Evolutionary conservation across 805 yeast species (phyloP), one percentile per base, ranked within the genome.

Genomic region (Metschnikowia picachoensis): DNA sequence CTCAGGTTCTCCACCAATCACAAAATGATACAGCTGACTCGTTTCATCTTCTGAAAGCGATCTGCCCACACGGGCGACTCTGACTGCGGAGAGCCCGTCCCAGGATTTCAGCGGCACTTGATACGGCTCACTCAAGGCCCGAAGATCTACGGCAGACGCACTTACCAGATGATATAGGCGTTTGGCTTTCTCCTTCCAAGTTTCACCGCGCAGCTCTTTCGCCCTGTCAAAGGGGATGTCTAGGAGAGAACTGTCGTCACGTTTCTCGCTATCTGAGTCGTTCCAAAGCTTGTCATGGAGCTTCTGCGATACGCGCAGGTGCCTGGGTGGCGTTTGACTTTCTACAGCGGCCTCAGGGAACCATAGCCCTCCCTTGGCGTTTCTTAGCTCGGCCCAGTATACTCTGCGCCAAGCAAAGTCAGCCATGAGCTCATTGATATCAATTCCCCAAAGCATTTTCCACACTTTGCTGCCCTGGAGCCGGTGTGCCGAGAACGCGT

Each of bases 401-500:
- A 56, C 57, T n/a, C 68, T 60, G 49, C 84, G 61, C 87, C 89
- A 85, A 2, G 72, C 65, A 12, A 73, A 40, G 59, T 85, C 91
- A 44, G 76, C 73, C 11, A 77, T 61, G 29, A 74, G 62, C 57
- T 85, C 94, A 47, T 76, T 70, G 41, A 82, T 57, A 44, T 81
- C 85, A 5, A 85, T 73, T 41, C 84, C 82, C 91, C 91, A 85
- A 6, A 74, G 65, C 58, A 79, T 62, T 47, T 72, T 73, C 61
- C 72, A 69, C 17, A 66, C 67, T 25, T 70, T 68, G 34, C 30
- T 50, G 25, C 39, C 54, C 5, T 33, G 41, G 3, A 29, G 8
- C 47, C 62, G 64, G 38, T 64, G 61, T n/a, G 59, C 52, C 40
- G 81, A 77, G 54, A 85, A 83, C 1, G 79, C 83, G 48, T 80